These are phyloP conservation scores for Neoconidiobolus thromboides DNA, from an alignment of 371 early-diverging fungal genomes.

Conservation along the genomic window DNA sequence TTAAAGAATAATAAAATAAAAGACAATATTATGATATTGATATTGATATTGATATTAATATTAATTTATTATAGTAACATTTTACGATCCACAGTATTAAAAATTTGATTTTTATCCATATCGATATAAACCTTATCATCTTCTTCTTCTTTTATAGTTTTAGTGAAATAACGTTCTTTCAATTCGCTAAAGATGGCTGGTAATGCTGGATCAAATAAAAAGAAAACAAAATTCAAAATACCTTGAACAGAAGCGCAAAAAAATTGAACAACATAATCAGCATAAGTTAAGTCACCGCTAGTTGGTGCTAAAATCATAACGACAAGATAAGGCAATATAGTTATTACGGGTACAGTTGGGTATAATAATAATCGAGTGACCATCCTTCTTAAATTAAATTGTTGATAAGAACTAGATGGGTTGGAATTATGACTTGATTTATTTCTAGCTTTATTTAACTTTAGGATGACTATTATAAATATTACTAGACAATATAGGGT, in stretches of 20 bases:
- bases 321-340: neutral
- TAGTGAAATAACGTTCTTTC: too few relatives aligned
- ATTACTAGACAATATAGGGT: neutral
- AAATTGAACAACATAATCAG: neutral
- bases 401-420: neutral
- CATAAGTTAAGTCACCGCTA: neutral
- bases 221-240: constrained; percentile 4
- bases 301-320: neutral
- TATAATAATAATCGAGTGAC: neutral
- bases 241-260: constrained; percentile 2
- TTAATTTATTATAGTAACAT: too few relatives aligned
- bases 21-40: too few relatives aligned
- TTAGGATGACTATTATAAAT: neutral
- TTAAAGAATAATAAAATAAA: too few relatives aligned
- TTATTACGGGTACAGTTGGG: neutral
- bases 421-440: neutral
- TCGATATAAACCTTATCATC: too few relatives aligned
- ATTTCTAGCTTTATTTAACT: neutral
- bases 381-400: neutral
- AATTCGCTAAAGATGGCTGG: neutral
- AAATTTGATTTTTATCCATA: too few relatives aligned
- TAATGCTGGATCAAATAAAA: constrained; percentile 4
- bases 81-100: too few relatives aligned
- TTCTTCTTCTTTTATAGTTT: too few relatives aligned
- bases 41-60: too few relatives aligned